Percentiles rank a stretch among this genome's conserved stretches.
These are phyloP conservation scores for Eimeria zaria DNA, from an alignment of 169 alveolate species.

Conservation along the genomic window DNA sequence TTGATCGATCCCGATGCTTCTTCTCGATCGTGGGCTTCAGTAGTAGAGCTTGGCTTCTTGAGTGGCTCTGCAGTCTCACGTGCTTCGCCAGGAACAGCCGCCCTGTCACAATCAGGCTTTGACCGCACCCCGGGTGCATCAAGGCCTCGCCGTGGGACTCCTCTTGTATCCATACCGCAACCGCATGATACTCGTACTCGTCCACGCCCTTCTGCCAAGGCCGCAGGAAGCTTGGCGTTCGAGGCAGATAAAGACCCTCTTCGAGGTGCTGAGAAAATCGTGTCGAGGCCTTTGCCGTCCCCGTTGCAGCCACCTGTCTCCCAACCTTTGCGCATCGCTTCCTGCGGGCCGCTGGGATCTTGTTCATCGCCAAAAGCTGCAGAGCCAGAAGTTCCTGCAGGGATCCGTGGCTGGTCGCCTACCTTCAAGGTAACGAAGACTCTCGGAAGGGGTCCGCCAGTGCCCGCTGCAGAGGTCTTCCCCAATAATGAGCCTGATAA, in stretches of 20 bases:
- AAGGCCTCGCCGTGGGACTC: background rate
- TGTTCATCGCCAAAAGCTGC: background rate
- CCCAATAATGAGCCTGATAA: background rate
- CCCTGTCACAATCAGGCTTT: background rate
- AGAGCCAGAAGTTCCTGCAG: background rate
- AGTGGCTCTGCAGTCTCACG: background rate
- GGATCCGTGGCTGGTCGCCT: background rate
- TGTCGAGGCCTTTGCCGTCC: background rate
- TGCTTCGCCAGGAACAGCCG: background rate
- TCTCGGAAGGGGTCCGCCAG: background rate
- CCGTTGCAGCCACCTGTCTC: background rate
- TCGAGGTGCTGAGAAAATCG: background rate
- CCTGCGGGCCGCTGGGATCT: background rate
- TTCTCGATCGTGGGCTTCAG: background rate
- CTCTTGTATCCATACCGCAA: background rate
- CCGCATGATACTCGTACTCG: background rate
- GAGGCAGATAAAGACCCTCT: background rate
- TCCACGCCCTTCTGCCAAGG: background rate
- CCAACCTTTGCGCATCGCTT: background rate
- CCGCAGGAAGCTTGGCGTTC: background rate
- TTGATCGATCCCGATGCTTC: too few species aligned
- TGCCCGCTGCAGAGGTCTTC: background rate
- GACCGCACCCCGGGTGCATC: conserved; percentile 11
- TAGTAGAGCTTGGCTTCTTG: background rate
- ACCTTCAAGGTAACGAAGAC: background rate